phyloP scores from a whole-genome alignment of 345 rosid species.

The Populus alba region DNA sequence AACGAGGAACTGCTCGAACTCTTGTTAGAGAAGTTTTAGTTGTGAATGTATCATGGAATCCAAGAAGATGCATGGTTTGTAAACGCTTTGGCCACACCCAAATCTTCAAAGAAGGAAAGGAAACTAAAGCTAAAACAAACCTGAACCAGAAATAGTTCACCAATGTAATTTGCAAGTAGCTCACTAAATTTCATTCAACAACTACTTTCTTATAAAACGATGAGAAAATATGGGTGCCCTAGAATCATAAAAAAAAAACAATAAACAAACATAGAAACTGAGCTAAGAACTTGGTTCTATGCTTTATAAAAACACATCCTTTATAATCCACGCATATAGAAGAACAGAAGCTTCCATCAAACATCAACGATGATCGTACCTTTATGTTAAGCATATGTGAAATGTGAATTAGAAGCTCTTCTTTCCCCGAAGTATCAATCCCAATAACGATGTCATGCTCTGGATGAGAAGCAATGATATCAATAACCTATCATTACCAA shows the following conservation, averaged over 20 bases:
- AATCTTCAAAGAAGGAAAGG: slow-evolving; percentile 42
- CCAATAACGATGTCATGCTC: slow-evolving; percentile 65
- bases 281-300: not conserved
- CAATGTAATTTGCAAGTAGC: not conserved
- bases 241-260: not conserved
- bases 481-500: slow-evolving; percentile 44
- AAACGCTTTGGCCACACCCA: slow-evolving; percentile 97
- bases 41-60: slow-evolving; percentile 59
- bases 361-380: slow-evolving; percentile 30
- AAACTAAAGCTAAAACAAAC: not conserved
- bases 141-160: not conserved
- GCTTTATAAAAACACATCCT: not conserved
- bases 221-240: not conserved
- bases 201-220: not conserved
- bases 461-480: slow-evolving; percentile 67
- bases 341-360: not conserved
- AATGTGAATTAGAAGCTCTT: slow-evolving; percentile 60
- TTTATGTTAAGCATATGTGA: slow-evolving; percentile 51
- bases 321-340: not conserved
- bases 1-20: slow-evolving; percentile 81
- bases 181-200: not conserved
- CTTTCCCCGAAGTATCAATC: slow-evolving; percentile 67
- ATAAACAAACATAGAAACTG: not conserved
- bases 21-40: slow-evolving; percentile 67
- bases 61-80: slow-evolving; percentile 78